phyloP scores from a whole-genome alignment of 129 eudicot species.

The Apium graveolens region DNA sequence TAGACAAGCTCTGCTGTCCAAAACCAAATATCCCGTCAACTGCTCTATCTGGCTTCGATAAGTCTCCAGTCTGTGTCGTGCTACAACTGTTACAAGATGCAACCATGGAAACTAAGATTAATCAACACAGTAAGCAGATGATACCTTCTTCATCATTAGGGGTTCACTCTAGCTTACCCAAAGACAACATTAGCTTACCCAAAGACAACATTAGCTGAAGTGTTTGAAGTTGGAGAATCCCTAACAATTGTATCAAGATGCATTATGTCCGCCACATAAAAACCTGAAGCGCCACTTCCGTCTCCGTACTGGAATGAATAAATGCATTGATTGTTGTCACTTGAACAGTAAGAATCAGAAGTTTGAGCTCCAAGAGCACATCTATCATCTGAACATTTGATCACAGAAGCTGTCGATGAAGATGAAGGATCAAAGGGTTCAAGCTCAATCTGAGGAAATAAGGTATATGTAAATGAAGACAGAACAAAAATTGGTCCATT shows the following conservation, averaged over 20 bases:
- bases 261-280: conserved; percentile 63
- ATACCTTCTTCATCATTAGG: conserved; percentile 7
- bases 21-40: conserved; percentile 95
- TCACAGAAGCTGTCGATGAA: conserved; percentile 52
- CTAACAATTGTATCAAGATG: conserved; percentile 65
- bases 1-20: conserved; percentile 84
- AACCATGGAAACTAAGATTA: conserved; percentile 17
- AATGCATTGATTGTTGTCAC: conserved; percentile 52
- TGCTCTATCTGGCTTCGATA: conserved; percentile 73
- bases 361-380: conserved; percentile 58
- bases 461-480: neutral
- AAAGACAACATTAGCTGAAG: conserved; percentile 65
- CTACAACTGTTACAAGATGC: conserved; percentile 64
- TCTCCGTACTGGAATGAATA: conserved; percentile 88
- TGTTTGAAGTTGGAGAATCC: conserved; percentile 40
- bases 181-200: conserved; percentile 85
- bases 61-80: conserved; percentile 72
- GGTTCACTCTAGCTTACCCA: conserved; percentile 45
- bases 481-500: neutral
- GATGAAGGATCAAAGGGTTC: conserved; percentile 65
- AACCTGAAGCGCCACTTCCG: conserved; percentile 84
- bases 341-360: conserved; percentile 56
- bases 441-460: conserved; percentile 48
- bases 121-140: neutral
- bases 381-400: conserved; percentile 69